phyloP scores from a whole-genome alignment of 1,139 yeast genomes.

The Nakaseomyces bracarensis region DNA sequence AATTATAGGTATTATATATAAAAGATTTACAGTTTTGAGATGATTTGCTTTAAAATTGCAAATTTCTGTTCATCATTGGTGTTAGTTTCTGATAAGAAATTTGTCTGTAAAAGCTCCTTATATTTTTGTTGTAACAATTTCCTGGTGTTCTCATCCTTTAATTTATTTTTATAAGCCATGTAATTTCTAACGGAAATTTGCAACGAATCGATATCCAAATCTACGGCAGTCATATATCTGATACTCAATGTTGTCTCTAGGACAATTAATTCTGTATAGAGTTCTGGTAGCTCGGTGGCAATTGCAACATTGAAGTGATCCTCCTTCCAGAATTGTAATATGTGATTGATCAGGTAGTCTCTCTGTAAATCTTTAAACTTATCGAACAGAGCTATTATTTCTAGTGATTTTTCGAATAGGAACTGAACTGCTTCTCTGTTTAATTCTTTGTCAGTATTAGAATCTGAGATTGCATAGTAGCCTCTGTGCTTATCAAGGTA shows the following conservation, averaged over 20 bases:
- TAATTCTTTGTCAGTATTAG: conserved; percentile 23
- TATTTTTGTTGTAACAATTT: conserved; percentile 42
- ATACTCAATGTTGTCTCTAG: conserved; percentile 62
- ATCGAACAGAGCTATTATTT: conserved; percentile 52
- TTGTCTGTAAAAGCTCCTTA: conserved; percentile 37
- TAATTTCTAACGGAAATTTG: conserved; percentile 67
- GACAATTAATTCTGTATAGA: conserved; percentile 37
- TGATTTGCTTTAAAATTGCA: conserved; percentile 31
- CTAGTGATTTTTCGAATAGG: conserved; percentile 39
- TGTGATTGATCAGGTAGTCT: conserved; percentile 56
- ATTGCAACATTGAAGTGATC: conserved; percentile 18
- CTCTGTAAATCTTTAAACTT: conserved; percentile 63
- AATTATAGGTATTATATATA: conserved; percentile 3
- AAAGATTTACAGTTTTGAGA: conserved; percentile 30
- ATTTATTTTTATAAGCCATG: conserved; percentile 48
- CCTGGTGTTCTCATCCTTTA: conserved; percentile 27
- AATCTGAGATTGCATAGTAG: conserved; percentile 24
- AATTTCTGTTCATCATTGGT: conserved; percentile 29
- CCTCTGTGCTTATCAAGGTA: conserved; percentile 30
- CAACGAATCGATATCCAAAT: conserved; percentile 42
- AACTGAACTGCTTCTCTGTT: conserved; percentile 28
- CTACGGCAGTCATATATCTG: conserved; percentile 38
- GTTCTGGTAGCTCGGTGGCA: conserved; percentile 20
- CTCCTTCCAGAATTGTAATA: conserved; percentile 45
- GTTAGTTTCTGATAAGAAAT: conserved; percentile 25